Conservation (phyloP, 1,284 basidiomycete species). For the Termitomyces sp. region DNA sequence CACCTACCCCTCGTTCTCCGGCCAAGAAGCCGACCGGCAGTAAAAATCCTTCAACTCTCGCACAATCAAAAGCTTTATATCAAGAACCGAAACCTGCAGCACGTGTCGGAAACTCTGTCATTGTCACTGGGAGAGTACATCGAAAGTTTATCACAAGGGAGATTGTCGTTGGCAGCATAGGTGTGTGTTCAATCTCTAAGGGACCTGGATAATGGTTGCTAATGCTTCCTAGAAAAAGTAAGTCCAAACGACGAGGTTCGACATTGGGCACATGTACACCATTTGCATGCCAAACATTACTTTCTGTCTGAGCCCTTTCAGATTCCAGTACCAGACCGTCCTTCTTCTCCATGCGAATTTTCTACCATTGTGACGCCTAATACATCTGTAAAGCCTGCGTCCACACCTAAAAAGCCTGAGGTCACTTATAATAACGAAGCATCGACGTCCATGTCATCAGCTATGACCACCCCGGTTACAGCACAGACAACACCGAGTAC, state of each 20-base stretch:
- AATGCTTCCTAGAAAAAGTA: slow-evolving; percentile 32
- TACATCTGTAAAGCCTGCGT: slow-evolving; percentile 5
- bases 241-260: slow-evolving; percentile 53
- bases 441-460: neutral
- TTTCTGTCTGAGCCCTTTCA: slow-evolving; percentile 40
- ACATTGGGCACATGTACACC: slow-evolving; percentile 51
- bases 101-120: slow-evolving; percentile 44
- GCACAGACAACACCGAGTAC: slow-evolving; percentile 12
- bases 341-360: slow-evolving; percentile 14
- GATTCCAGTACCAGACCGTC: slow-evolving; percentile 13
- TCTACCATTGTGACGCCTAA: neutral
- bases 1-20: slow-evolving; percentile 18
- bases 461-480: slow-evolving; percentile 1
- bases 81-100: slow-evolving; percentile 36
- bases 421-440: neutral
- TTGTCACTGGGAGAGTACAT: slow-evolving; percentile 46
- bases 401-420: neutral
- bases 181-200: slow-evolving; percentile 26
- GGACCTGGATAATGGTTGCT: slow-evolving; percentile 5
- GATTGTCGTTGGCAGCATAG: slow-evolving; percentile 42
- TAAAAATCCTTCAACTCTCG: neutral
- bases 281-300: slow-evolving; percentile 53
- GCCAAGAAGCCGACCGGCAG: slow-evolving; percentile 9
- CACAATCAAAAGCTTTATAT: slow-evolving; percentile 5
- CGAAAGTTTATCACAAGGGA: slow-evolving; percentile 40